Evolutionary conservation across 345 rosid species (phyloP), one percentile per base, ranked within the genome.

Genomic region (Acer yangbiense): DNA sequence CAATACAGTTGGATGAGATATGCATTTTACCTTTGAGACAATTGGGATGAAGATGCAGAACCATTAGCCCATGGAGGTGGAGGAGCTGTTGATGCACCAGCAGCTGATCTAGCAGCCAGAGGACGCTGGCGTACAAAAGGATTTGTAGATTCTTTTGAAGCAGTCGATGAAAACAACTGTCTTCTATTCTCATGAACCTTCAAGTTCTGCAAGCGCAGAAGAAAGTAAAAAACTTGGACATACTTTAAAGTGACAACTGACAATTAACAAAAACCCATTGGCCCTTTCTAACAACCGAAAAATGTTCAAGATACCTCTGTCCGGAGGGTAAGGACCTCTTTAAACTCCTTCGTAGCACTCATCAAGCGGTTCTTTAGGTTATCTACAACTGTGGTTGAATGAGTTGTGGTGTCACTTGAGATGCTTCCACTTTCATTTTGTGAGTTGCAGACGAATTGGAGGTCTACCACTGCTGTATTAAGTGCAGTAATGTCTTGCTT

Each of bases 401-500:
- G 92, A 43, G 83, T 86, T 60, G 96, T 83, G 63, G 92, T 89
- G 80, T 91, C 98, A 83, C 85, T 91, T 10, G 96, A 93, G 69
- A 85, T 80, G 77, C 71, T 83, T 77, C 87, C 86, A 72, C 85
- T 88, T 55, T 85, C 86, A 75, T 90, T 88, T 75, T 86, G 90
- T 21, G 96, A 84, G 74, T 86, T 89, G 82, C 90, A 88, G 29
- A 93, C 71, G 58, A 89, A 84, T 78, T 93, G 98, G 70, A 93
- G 93, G 77, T 93, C 93, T 41, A 89, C 87, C 50, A 93, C 87
- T 35, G 98, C 94, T 39, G 96, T 79, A 86, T 93, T 91, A 62
- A 93, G 90, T 44, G 87, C 88, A 76, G 94, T 90, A 68, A 93
- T 93, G 77, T 93, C 98, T 85, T 93, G 98, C 81, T 93, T 93